Conservation (phyloP, 805 yeast genomes). For the Candida coleopterorum region DNA sequence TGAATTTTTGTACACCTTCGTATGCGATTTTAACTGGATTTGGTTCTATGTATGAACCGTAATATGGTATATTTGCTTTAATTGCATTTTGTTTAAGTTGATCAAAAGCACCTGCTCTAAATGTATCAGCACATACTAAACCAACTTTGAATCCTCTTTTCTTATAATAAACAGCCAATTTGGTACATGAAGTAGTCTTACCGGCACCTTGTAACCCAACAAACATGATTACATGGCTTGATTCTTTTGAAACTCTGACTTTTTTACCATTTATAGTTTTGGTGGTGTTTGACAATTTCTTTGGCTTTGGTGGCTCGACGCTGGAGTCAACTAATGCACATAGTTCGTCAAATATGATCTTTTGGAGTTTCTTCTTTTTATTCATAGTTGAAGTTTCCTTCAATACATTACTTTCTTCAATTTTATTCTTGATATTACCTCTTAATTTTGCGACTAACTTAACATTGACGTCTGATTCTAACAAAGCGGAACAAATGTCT, state of each 20-base stretch:
- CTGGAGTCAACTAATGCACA: constrained; percentile 78
- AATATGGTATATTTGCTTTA: constrained; percentile 89
- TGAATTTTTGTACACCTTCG: constrained; percentile 89
- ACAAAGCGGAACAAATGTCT: constrained; percentile 82
- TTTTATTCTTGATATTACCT: constrained; percentile 45
- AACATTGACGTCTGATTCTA: constrained; percentile 93
- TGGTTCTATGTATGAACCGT: constrained; percentile 91
- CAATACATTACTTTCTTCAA: constrained; percentile 47
- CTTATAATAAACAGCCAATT: constrained; percentile 90
- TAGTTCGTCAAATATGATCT: constrained; percentile 90
- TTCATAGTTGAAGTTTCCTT: constrained; percentile 49
- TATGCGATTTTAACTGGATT: constrained; percentile 90
- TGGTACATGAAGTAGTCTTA: constrained; percentile 96
- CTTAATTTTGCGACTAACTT: constrained; percentile 74
- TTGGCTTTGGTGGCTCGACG: constrained; percentile 67
- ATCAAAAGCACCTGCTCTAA: constrained; percentile 99
- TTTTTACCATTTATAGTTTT: constrained; percentile 26
- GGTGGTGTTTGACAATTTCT: constrained; percentile 49
- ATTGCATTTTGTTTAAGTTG: constrained; percentile 97
- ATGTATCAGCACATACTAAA: constrained; percentile 97
- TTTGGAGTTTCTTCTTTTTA: constrained; percentile 81
- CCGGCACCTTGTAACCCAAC: constrained; percentile 99
- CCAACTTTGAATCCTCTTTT: constrained; percentile 93
- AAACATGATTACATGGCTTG: constrained; percentile 78
- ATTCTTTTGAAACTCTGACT: constrained; percentile 14